Evolutionary conservation across 2,329 filamentous ascomycete species (phyloP).

Genomic region (Aspergillus sp.): DNA sequence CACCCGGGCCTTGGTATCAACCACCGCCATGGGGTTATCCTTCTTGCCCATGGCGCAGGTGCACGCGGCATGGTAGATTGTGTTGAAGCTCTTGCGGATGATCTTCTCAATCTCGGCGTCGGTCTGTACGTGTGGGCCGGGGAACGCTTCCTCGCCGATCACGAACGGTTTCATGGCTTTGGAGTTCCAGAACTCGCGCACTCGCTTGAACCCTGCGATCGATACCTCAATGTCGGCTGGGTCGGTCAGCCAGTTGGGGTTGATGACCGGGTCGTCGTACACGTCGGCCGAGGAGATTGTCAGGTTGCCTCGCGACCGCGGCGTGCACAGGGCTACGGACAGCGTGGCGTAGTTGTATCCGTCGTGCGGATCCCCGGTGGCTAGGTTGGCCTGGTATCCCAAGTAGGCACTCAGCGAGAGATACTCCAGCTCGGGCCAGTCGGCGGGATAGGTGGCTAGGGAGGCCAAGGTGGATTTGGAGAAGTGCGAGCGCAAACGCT

Average conservation of each 20-base stretch:
- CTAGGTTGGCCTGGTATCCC: conserved; percentile 21
- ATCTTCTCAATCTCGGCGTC: neutral
- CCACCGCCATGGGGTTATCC: neutral
- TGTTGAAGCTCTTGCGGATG: neutral
- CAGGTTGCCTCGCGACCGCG: conserved; percentile 47
- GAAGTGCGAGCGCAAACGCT: conserved; percentile 10
- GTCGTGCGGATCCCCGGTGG: conserved; percentile 18
- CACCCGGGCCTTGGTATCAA: conserved; percentile 1
- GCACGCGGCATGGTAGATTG: conserved; percentile 2
- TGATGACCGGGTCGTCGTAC: conserved; percentile 30
- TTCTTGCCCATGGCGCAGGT: conserved; percentile 4
- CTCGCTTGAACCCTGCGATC: neutral
- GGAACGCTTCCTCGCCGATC: neutral
- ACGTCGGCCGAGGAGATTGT: conserved; percentile 32
- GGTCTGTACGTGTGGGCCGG: neutral
- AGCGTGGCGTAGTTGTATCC: conserved; percentile 25
- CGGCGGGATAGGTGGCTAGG: conserved; percentile 19
- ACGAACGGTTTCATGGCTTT: neutral
- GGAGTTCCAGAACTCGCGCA: neutral
- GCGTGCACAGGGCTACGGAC: conserved; percentile 26
- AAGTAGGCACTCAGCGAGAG: conserved; percentile 25
- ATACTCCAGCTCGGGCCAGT: conserved; percentile 41
- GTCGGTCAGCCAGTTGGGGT: neutral
- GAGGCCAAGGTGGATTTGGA: neutral
- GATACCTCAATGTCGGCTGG: neutral